Evolutionary conservation across 441 rosid species (phyloP).

Genomic region (Pelargonium fulgidum): DNA sequence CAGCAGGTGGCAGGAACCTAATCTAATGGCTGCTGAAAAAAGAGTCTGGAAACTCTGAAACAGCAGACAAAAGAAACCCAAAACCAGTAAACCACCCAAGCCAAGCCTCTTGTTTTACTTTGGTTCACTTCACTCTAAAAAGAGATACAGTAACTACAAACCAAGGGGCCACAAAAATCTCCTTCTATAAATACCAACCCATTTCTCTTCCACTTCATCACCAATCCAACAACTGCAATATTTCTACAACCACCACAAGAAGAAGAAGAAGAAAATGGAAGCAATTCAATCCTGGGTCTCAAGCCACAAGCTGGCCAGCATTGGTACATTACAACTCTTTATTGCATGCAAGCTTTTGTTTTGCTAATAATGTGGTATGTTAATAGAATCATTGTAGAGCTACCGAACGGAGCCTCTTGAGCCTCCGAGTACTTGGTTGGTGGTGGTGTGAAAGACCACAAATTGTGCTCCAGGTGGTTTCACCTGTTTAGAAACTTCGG

Average conservation of each 20-base stretch:
- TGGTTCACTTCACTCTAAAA: constrained; percentile 4
- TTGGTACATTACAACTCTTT: constrained; percentile 26
- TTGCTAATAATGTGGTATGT: too few relatives aligned
- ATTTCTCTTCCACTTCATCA: neutral
- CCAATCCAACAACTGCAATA: neutral
- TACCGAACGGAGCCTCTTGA: too few relatives aligned
- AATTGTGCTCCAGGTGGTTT: too few relatives aligned
- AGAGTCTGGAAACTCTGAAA: constrained; percentile 11
- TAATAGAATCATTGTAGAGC: too few relatives aligned
- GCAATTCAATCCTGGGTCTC: constrained; percentile 49
- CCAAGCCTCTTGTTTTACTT: constrained; percentile 33
- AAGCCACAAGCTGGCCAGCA: constrained; percentile 50
- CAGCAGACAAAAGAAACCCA: neutral
- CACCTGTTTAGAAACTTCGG: too few relatives aligned
- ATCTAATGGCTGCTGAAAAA: neutral
- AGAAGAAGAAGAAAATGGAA: constrained; percentile 32
- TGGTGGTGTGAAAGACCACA: too few relatives aligned
- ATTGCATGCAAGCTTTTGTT: neutral
- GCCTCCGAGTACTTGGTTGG: too few relatives aligned
- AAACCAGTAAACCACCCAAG: constrained; percentile 20
- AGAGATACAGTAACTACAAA: constrained; percentile 24
- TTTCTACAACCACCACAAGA: neutral
- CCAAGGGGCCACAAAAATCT: constrained; percentile 31
- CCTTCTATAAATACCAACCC: constrained; percentile 25
- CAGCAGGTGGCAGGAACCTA: neutral